Percentiles rank a stretch among this genome's conserved stretches.
Evolutionary conservation across 2,329 filamentous ascomycete genomes (phyloP).

Genomic region (Penicillium sp.): DNA sequence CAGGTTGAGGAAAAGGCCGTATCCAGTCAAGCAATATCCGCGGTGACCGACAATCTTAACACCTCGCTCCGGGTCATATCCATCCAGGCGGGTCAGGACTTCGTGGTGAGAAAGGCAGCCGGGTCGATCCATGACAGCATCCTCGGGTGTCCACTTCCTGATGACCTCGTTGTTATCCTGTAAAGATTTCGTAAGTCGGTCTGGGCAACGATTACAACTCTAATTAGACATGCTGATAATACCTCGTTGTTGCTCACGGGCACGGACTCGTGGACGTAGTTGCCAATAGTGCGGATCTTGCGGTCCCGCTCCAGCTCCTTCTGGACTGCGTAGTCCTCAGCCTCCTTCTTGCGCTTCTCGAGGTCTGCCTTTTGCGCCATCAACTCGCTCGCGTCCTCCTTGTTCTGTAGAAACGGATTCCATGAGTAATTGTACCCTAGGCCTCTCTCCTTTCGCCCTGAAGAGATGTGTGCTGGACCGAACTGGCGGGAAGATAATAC

Average conservation of each 20-base stretch:
- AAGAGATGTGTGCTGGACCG: background rate
- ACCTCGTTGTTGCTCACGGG: constrained; percentile 81
- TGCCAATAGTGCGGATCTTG: constrained; percentile 84
- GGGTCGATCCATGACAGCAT: constrained; percentile 71
- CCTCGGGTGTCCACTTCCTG: constrained; percentile 78
- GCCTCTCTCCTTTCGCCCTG: background rate
- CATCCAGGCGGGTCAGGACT: constrained; percentile 81
- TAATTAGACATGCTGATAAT: constrained; percentile 13
- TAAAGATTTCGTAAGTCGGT: background rate
- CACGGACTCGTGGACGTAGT: constrained; percentile 87
- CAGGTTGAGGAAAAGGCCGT: constrained; percentile 88
- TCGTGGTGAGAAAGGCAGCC: constrained; percentile 89
- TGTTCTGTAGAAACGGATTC: constrained; percentile 57
- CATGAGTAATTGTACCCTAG: constrained; percentile 8
- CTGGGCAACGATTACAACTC: background rate
- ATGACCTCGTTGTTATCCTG: constrained; percentile 78
- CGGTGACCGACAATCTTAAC: constrained; percentile 93
- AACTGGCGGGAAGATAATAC: constrained; percentile 38
- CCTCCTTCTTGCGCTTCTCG: constrained; percentile 78
- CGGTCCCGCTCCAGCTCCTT: constrained; percentile 74
- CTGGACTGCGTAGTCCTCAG: constrained; percentile 71
- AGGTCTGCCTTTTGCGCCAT: constrained; percentile 75
- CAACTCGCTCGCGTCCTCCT: constrained; percentile 82
- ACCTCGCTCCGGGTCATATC: constrained; percentile 89
- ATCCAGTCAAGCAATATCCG: constrained; percentile 87